Evolutionary conservation across 495 filamentous ascomycete species (phyloP).

Genomic region (Hypoxylon cercidicola): DNA sequence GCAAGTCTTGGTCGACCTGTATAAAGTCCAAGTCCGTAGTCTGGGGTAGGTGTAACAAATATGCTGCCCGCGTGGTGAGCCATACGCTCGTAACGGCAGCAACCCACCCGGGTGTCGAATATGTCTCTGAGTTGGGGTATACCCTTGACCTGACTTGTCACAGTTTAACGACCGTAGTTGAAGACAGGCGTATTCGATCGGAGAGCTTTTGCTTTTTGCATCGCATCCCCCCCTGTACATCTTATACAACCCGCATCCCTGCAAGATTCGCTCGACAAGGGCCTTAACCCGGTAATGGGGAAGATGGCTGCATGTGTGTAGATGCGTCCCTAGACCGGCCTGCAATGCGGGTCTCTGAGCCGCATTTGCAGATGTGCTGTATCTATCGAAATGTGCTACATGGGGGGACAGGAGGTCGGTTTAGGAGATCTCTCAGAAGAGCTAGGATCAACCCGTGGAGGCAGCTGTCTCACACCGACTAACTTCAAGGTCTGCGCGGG

Average conservation of each 20-base stretch:
- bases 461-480: background rate
- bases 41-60: background rate
- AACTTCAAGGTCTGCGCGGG: background rate
- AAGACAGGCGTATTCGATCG: background rate
- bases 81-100: no score
- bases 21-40: background rate
- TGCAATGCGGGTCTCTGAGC: no score
- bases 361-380: background rate
- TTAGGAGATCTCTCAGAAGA: background rate
- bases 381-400: no score
- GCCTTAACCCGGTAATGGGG: background rate
- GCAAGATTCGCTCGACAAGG: background rate
- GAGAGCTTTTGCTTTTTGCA: no score
- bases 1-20: background rate
- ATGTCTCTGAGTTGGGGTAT: background rate
- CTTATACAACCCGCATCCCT: background rate
- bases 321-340: background rate
- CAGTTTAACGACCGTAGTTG: background rate
- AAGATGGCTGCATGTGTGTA: constrained; percentile 1
- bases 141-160: background rate
- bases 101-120: background rate
- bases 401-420: background rate
- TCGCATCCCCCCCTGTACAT: background rate
- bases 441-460: background rate
- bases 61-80: background rate